A percentile compares a stretch with the other conserved stretches of the same genome.
phyloP scores from a whole-genome alignment of 2,329 filamentous ascomycete genomes.

The Fusarium newnesense region DNA sequence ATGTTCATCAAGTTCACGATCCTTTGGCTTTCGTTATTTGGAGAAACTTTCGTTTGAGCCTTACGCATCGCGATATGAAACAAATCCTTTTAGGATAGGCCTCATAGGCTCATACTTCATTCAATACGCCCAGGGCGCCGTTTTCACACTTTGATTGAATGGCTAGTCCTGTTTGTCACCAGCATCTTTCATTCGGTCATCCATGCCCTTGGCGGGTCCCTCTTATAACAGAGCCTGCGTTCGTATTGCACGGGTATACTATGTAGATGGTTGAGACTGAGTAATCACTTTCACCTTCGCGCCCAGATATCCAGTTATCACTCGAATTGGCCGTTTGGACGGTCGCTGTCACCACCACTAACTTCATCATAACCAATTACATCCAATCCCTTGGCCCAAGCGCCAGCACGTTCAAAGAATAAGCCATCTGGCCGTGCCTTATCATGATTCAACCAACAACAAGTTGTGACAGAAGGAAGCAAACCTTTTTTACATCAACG shows the following conservation, averaged over 20 bases:
- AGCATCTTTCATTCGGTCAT: background rate
- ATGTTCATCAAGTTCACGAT: background rate
- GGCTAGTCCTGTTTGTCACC: background rate
- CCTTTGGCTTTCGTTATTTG: background rate
- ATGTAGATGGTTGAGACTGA: background rate
- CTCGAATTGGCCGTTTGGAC: constrained; percentile 1
- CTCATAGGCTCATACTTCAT: background rate
- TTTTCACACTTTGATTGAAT: background rate
- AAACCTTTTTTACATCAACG: background rate
- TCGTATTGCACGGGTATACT: background rate
- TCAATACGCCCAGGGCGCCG: background rate
- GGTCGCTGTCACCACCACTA: constrained; percentile 15
- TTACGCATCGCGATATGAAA: background rate
- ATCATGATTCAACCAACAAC: constrained; percentile 23
- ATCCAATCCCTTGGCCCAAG: constrained; percentile 22
- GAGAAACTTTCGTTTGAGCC: too few species aligned
- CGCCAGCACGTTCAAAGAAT: constrained; percentile 16
- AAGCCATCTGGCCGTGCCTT: background rate
- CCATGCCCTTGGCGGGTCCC: background rate
- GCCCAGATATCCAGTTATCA: constrained; percentile 5
- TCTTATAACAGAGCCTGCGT: background rate
- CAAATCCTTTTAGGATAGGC: background rate
- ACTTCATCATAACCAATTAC: constrained; percentile 14
- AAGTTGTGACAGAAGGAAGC: background rate
- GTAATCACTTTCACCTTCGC: constrained; percentile 10